A percentile compares a stretch with the other conserved stretches of the same genome.
These are phyloP conservation scores for Alloascoidea hylecoeti DNA, from an alignment of 805 yeast species.

Conservation along the genomic window DNA sequence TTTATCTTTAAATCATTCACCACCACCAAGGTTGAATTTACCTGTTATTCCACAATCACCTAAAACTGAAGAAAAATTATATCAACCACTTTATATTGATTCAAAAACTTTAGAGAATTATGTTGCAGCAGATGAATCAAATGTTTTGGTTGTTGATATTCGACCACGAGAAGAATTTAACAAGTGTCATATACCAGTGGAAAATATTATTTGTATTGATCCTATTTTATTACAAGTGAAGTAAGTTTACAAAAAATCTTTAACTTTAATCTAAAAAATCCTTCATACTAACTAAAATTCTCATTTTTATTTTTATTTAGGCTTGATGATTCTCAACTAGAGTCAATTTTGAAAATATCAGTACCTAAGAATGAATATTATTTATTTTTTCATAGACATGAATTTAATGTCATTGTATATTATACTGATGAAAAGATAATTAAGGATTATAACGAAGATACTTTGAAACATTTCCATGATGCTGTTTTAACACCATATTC, in stretches of 20 bases:
- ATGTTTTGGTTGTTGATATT: constrained; percentile 57
- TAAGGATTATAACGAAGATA: neutral
- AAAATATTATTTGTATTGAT: constrained; percentile 58
- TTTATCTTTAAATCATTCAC: too few species aligned
- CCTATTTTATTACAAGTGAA: constrained; percentile 39
- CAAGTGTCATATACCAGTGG: constrained; percentile 44
- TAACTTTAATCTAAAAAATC: neutral
- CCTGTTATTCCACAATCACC: neutral
- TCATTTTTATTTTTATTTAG: neutral
- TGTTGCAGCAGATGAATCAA: neutral
- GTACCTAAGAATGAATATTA: neutral
- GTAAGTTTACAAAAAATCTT: neutral
- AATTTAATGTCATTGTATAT: neutral
- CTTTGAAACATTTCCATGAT: neutral
- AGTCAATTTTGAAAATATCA: neutral
- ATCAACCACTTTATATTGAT: neutral
- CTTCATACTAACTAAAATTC: neutral
- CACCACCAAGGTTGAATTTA: neutral
- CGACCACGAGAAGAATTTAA: constrained; percentile 51
- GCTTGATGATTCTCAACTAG: neutral
- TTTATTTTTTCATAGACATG: neutral
- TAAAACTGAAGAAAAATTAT: neutral
- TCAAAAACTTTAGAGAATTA: neutral
- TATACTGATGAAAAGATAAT: neutral
- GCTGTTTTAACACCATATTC: neutral